A percentile compares a stretch with the other conserved stretches of the same genome.
phyloP scores from a whole-genome alignment of 2,329 filamentous ascomycete genomes.

The Colletotrichum limetticola region DNA sequence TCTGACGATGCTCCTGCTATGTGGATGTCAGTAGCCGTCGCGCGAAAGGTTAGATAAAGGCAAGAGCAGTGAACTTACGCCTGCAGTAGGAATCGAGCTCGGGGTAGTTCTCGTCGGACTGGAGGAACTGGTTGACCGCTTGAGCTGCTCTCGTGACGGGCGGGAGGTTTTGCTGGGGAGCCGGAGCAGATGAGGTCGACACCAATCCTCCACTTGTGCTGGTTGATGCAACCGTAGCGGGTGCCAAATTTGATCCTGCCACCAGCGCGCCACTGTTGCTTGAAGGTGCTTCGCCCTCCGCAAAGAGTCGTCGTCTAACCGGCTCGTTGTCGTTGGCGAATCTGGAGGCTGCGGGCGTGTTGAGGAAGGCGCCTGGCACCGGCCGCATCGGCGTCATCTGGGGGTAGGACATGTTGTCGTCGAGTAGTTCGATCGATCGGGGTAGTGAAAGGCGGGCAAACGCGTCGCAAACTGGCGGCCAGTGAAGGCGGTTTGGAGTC shows the following conservation, averaged over 20 bases:
- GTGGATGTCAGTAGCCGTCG: constrained; percentile 39
- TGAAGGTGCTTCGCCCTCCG: constrained; percentile 37
- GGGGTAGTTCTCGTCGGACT: constrained; percentile 82
- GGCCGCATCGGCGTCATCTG: constrained; percentile 75
- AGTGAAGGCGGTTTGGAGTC: constrained; percentile 33
- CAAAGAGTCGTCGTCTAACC: constrained; percentile 64
- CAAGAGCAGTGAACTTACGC: constrained; percentile 67
- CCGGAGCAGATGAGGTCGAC: constrained; percentile 52
- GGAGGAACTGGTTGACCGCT: constrained; percentile 84
- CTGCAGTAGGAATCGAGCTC: constrained; percentile 90
- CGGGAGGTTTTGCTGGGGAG: constrained; percentile 62
- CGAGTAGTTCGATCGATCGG: constrained; percentile 18
- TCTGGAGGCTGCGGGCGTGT: constrained; percentile 72
- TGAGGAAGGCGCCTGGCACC: constrained; percentile 79
- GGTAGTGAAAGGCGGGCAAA: constrained; percentile 21
- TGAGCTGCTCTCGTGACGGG: constrained; percentile 83
- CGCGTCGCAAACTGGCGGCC: constrained; percentile 36
- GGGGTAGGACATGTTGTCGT: constrained; percentile 62
- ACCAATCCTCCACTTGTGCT: constrained; percentile 42
- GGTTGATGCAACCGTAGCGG: constrained; percentile 40
- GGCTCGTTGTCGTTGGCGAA: constrained; percentile 53
- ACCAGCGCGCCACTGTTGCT: constrained; percentile 26
- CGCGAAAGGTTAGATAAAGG: neutral
- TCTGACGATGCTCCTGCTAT: constrained; percentile 90
- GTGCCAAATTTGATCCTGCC: constrained; percentile 24